phyloP scores from a whole-genome alignment of 148 eudicot genomes.

The Vaccinium macrocarpon region DNA sequence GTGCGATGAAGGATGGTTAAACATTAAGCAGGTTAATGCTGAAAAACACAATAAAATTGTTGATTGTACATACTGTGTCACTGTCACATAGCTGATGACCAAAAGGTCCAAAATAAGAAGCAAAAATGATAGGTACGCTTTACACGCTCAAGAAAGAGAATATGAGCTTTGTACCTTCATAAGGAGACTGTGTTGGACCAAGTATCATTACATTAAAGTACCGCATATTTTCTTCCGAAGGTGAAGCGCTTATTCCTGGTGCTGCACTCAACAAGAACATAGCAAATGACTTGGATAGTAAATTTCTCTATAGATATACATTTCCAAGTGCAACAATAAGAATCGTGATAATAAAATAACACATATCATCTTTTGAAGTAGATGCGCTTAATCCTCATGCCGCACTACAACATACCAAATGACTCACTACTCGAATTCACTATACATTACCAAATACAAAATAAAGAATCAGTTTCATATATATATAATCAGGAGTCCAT shows the following conservation, averaged over 20 bases:
- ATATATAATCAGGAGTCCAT: too few relatives aligned
- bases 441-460: background rate
- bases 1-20: background rate
- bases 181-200: constrained; percentile 96
- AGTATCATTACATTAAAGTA: constrained; percentile 97
- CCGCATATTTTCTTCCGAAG: constrained; percentile 93
- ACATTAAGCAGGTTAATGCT: background rate
- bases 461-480: background rate
- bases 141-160: background rate
- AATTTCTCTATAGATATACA: background rate
- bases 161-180: constrained; percentile 58
- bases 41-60: background rate
- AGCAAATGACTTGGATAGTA: background rate
- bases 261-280: constrained; percentile 47
- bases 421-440: constrained; percentile 4
- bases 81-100: background rate
- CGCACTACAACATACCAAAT: background rate
- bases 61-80: background rate
- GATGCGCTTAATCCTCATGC: too few relatives aligned
- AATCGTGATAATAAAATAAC: background rate
- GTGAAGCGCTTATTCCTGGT: constrained; percentile 97
- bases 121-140: background rate
- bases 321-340: background rate
- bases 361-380: background rate
- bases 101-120: background rate